These are phyloP conservation scores for Pseudocercospora vitis DNA, from an alignment of 2,329 filamentous ascomycete genomes.

Conservation along the genomic window DNA sequence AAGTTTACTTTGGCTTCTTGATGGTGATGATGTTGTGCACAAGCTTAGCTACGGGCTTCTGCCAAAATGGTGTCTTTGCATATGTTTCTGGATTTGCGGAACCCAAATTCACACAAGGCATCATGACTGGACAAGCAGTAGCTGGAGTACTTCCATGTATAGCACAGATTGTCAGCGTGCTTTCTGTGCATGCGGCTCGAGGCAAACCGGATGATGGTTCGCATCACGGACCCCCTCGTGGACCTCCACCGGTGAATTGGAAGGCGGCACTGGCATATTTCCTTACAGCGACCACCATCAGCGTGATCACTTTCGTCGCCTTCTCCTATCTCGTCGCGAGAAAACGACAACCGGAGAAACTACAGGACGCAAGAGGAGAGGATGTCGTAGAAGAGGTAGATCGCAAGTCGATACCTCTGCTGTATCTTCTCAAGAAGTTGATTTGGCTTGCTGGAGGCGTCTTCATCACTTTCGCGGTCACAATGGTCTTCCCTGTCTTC, in stretches of 20 bases:
- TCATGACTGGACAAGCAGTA: constrained; percentile 92
- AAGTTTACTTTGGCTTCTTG: constrained; percentile 74
- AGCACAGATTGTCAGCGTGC: constrained; percentile 80
- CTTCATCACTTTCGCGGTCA: constrained; percentile 75
- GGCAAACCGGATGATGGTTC: neutral
- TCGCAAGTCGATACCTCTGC: constrained; percentile 53
- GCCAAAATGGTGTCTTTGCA: constrained; percentile 92
- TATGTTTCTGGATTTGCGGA: constrained; percentile 83
- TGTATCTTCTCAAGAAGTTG: constrained; percentile 71
- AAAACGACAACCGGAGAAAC: constrained; percentile 24
- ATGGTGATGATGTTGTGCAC: constrained; percentile 78
- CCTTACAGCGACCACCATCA: constrained; percentile 78
- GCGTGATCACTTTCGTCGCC: constrained; percentile 65
- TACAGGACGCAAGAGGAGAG: constrained; percentile 16
- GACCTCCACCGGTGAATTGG: constrained; percentile 50
- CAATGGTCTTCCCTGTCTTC: constrained; percentile 95
- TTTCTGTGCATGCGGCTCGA: constrained; percentile 55
- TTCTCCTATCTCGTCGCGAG: constrained; percentile 69
- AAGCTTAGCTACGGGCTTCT: constrained; percentile 76
- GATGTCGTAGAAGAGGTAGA: constrained; percentile 13
- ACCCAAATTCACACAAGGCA: constrained; percentile 88
- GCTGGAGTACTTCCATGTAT: constrained; percentile 87
- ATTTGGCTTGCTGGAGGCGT: constrained; percentile 75
- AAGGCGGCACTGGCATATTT: constrained; percentile 88
- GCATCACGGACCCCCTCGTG: constrained; percentile 20